A percentile compares a stretch with the other conserved stretches of the same genome.
These are phyloP conservation scores for Mangifera indica DNA, from an alignment of 345 rosid genomes.

Conservation along the genomic window DNA sequence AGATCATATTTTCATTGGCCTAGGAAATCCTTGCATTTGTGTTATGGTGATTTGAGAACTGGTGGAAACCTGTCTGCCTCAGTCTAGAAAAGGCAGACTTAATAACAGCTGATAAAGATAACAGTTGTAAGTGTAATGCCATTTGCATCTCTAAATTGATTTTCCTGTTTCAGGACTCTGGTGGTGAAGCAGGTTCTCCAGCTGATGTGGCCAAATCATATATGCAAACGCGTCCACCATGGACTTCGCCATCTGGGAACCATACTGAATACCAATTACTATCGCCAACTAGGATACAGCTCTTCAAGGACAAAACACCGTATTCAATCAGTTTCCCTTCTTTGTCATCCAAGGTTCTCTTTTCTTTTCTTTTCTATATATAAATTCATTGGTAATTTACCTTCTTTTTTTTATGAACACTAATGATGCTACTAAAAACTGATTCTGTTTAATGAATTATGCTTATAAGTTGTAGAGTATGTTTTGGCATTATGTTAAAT, in stretches of 20 bases:
- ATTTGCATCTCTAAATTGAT: background rate
- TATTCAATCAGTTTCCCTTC: constrained; percentile 41
- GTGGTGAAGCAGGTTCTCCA: constrained; percentile 68
- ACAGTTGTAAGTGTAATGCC: background rate
- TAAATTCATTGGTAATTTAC: background rate
- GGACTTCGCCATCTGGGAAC: constrained; percentile 62
- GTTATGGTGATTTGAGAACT: background rate
- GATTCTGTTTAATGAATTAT: background rate
- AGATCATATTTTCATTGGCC: background rate
- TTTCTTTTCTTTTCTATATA: constrained; percentile 6
- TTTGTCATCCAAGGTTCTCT: constrained; percentile 51
- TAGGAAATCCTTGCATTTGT: background rate
- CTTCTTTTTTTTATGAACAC: background rate
- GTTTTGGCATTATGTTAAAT: background rate
- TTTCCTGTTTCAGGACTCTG: constrained; percentile 41
- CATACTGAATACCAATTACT: constrained; percentile 40
- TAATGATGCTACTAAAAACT: background rate
- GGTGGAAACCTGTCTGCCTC: background rate
- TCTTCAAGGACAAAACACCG: constrained; percentile 53
- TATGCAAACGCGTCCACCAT: constrained; percentile 69
- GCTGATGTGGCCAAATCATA: constrained; percentile 77
- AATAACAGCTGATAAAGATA: background rate
- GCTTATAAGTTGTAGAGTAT: background rate
- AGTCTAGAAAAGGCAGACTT: background rate
- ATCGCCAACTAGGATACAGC: constrained; percentile 41